phyloP scores from a whole-genome alignment of 345 rosid genomes.

The Salix arbutifolia region DNA sequence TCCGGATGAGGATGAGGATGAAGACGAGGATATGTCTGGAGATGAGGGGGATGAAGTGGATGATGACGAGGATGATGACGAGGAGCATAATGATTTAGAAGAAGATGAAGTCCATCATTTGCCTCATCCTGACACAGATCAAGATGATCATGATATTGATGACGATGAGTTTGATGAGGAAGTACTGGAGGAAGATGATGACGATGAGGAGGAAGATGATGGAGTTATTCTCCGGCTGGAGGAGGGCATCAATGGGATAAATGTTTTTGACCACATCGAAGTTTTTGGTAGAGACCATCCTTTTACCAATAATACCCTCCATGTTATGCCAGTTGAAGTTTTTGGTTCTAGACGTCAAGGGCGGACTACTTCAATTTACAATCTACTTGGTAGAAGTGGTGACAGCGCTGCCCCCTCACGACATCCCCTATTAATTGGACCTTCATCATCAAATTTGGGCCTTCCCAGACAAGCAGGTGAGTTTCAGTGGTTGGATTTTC shows the following conservation, averaged over 20 bases:
- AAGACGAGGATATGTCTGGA: constrained; percentile 83
- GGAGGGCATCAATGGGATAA: constrained; percentile 86
- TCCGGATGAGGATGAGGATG: constrained; percentile 81
- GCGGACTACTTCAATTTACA: constrained; percentile 91
- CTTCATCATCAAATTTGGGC: constrained; percentile 39
- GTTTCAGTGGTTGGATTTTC: background rate
- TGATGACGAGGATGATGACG: constrained; percentile 66
- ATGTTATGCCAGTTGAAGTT: constrained; percentile 94
- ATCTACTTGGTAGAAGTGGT: constrained; percentile 75
- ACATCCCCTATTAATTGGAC: constrained; percentile 85
- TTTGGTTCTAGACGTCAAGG: constrained; percentile 97
- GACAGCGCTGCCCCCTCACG: constrained; percentile 58
- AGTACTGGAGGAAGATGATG: constrained; percentile 83
- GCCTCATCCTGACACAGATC: constrained; percentile 86
- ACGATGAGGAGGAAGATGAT: constrained; percentile 87
- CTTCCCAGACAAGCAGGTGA: constrained; percentile 64
- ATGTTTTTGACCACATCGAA: constrained; percentile 88
- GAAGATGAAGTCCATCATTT: constrained; percentile 87
- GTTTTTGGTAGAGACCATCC: constrained; percentile 81
- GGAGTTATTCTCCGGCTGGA: constrained; percentile 84
- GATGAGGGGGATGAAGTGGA: constrained; percentile 73
- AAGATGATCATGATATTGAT: constrained; percentile 96
- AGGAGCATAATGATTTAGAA: constrained; percentile 63
- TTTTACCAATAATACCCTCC: constrained; percentile 83
- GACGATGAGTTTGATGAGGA: constrained; percentile 93